Conservation (phyloP, 78 protist genomes). For the Dictyostelium citrinum region DNA sequence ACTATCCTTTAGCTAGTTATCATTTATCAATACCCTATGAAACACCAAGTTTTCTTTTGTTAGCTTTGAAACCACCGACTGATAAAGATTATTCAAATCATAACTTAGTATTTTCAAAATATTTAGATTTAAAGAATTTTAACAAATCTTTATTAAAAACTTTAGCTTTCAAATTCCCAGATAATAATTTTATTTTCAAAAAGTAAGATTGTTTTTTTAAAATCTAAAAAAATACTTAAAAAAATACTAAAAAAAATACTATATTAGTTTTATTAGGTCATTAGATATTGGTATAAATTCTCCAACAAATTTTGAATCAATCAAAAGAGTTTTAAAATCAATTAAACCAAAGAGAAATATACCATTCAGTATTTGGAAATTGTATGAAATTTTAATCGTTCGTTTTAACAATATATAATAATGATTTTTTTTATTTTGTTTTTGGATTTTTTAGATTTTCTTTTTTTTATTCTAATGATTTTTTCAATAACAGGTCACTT, state of each 20-base stretch:
- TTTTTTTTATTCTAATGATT: not conserved
- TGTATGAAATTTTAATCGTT: conserved; percentile 6
- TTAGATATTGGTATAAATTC: not conserved
- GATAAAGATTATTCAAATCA: conserved; percentile 20
- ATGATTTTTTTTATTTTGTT: not conserved
- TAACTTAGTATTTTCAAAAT: conserved; percentile 1
- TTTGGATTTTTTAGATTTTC: not conserved
- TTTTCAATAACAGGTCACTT: conserved; percentile 13
- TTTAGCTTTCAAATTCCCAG: conserved; percentile 6
- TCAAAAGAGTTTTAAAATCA: conserved; percentile 28
- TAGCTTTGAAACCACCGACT: conserved; percentile 28
- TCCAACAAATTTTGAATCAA: conserved; percentile 18
- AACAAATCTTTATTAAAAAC: not conserved
- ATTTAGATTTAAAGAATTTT: not conserved
- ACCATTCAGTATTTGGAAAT: conserved; percentile 26
- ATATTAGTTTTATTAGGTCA: not conserved
- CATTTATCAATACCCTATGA: not conserved
- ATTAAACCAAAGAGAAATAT: conserved; percentile 49
- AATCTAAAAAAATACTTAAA: not conserved
- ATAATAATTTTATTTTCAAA: conserved; percentile 5
- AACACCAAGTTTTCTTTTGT: not conserved
- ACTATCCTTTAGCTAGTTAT: conserved; percentile 20
- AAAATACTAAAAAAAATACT: not conserved
- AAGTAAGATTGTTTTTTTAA: conserved; percentile 10
- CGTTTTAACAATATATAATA: not conserved